Percentiles rank a stretch among this genome's conserved stretches.
These are phyloP conservation scores for Debaryomyces psychrophilus DNA, from an alignment of 1,139 yeast species.

Conservation along the genomic window DNA sequence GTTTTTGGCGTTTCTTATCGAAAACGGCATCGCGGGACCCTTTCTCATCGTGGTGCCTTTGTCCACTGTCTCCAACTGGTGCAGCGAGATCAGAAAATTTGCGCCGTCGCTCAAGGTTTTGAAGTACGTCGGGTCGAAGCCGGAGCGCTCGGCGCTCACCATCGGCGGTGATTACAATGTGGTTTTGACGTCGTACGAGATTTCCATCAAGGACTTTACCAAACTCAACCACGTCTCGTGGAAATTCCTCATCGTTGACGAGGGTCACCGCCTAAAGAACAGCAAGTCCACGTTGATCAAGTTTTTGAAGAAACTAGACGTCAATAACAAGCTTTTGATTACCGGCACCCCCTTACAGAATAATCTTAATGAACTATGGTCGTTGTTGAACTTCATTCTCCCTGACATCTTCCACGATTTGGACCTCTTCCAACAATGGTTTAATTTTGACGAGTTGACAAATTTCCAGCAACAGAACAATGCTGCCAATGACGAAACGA, in stretches of 20 bases:
- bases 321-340: constrained; percentile 70
- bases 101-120: constrained; percentile 71
- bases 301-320: constrained; percentile 66
- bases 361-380: constrained; percentile 87
- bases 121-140: constrained; percentile 68
- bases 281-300: constrained; percentile 73
- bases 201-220: constrained; percentile 66
- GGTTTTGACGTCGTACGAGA: constrained; percentile 81
- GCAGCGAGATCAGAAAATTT: constrained; percentile 66
- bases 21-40: constrained; percentile 81
- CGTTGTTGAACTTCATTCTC: constrained; percentile 79
- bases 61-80: constrained; percentile 87
- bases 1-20: constrained; percentile 72
- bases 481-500: constrained; percentile 36
- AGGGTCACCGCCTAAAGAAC: constrained; percentile 90
- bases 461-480: constrained; percentile 41
- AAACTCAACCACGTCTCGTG: constrained; percentile 58
- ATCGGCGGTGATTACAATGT: constrained; percentile 39
- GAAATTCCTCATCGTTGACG: constrained; percentile 92
- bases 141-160: constrained; percentile 46
- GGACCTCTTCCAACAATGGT: constrained; percentile 90
- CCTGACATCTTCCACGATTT: constrained; percentile 93
- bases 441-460: constrained; percentile 69
- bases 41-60: constrained; percentile 86
- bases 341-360: constrained; percentile 97